phyloP scores from a whole-genome alignment of 192 early-diverging fungal genomes.

The Coemansia sp. region DNA sequence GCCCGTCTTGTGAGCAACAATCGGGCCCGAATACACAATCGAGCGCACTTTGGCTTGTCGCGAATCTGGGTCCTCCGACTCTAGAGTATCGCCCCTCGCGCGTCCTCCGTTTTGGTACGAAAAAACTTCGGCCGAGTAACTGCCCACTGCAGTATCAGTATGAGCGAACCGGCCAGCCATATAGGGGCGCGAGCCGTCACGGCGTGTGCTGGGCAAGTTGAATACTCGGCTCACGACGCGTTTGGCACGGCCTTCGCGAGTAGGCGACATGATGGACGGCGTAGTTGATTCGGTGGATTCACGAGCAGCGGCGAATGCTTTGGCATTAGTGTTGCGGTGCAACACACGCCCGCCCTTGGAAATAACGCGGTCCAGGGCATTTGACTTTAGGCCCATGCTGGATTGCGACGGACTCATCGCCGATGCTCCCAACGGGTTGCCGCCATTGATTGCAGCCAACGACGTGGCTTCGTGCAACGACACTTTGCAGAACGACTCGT shows the following conservation, averaged over 20 bases:
- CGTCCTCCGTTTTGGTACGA: slow-evolving; percentile 18
- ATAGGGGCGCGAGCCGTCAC: slow-evolving; percentile 12
- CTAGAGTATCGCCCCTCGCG: slow-evolving; percentile 22
- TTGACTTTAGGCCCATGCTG: slow-evolving; percentile 14
- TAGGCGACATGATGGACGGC: slow-evolving; percentile 4
- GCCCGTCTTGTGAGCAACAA: slow-evolving; percentile 38
- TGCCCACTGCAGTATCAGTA: slow-evolving; percentile 42
- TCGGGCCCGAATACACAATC: slow-evolving; percentile 43
- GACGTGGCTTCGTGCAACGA: slow-evolving; percentile 24
- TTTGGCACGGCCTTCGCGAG: slow-evolving; percentile 28
- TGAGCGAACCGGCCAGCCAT: slow-evolving; percentile 44
- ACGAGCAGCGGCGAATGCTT: slow-evolving; percentile 11
- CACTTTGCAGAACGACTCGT: slow-evolving; percentile 42
- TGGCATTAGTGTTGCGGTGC: slow-evolving; percentile 21
- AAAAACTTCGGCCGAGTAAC: slow-evolving; percentile 39
- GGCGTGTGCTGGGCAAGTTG: slow-evolving; percentile 13
- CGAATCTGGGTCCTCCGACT: slow-evolving; percentile 17
- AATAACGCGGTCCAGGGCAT: slow-evolving; percentile 27
- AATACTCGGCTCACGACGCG: slow-evolving; percentile 44
- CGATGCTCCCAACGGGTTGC: slow-evolving; percentile 22
- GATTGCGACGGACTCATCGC: slow-evolving; percentile 13
- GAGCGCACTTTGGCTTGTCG: slow-evolving; percentile 32
- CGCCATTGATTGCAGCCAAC: slow-evolving; percentile 33
- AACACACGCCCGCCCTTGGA: slow-evolving; percentile 31
- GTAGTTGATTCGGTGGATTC: slow-evolving; percentile 27